These are phyloP conservation scores for Phytophthora constricta DNA, from an alignment of 352 stramenopile genomes.

Conservation along the genomic window DNA sequence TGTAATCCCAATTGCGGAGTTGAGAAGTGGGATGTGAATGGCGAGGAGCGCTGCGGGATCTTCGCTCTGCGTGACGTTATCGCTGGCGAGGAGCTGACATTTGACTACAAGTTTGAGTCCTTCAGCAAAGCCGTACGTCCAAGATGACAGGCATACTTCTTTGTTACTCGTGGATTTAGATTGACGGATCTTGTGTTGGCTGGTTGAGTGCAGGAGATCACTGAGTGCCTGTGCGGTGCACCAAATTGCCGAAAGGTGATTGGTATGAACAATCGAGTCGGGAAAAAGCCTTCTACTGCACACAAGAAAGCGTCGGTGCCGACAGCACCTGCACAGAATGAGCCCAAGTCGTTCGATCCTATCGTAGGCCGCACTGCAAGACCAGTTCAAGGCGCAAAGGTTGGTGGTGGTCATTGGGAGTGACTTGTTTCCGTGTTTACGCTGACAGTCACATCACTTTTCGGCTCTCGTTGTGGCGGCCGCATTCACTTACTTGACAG, in stretches of 20 bases:
- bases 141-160: background rate
- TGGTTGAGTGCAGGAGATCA: conserved; percentile 84
- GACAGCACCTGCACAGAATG: background rate
- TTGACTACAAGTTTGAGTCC: conserved; percentile 93
- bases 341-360: conserved; percentile 49
- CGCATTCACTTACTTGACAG: conserved; percentile 32
- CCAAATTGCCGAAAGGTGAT: conserved; percentile 77
- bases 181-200: too few relatives aligned
- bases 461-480: too few relatives aligned
- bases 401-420: conserved; percentile 10
- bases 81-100: conserved; percentile 92
- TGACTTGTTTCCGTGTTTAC: background rate
- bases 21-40: conserved; percentile 94
- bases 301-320: conserved; percentile 27
- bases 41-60: conserved; percentile 95
- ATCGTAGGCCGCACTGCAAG: conserved; percentile 49
- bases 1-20: conserved; percentile 94
- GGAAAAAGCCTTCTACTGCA: conserved; percentile 30
- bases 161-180: too few relatives aligned
- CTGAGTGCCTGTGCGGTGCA: conserved; percentile 67
- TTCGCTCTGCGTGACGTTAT: conserved; percentile 92
- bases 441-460: too few relatives aligned
- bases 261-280: conserved; percentile 67
- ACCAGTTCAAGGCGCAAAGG: conserved; percentile 48
- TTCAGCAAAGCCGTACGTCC: conserved; percentile 37